A percentile compares a stretch with the other conserved stretches of the same genome.
Conservation (phyloP, 495 filamentous ascomycete genomes). For the Podospora comata region DNA sequence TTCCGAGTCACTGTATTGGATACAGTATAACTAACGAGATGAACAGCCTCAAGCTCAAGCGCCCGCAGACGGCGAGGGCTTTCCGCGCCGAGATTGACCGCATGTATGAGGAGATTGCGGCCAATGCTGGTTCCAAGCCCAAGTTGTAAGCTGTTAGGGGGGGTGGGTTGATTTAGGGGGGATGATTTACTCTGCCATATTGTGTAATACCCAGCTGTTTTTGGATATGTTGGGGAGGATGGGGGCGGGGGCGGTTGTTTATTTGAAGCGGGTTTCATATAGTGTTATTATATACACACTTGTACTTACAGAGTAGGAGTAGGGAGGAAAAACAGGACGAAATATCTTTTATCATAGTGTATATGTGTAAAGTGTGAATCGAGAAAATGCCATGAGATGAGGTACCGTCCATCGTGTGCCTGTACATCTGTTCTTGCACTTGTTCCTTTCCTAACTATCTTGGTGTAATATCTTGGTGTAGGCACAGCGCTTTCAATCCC, state of each 20-base stretch:
- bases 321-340: neutral
- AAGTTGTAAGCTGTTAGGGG: conserved; percentile 36
- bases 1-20: neutral
- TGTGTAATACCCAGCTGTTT: neutral
- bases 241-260: neutral
- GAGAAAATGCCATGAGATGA: neutral
- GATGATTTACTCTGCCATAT: neutral
- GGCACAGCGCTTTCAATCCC: no score
- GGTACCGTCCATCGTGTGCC: no score
- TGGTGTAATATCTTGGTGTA: no score
- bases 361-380: neutral
- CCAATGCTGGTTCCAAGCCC: conserved; percentile 35
- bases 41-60: conserved; percentile 85
- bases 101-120: conserved; percentile 69
- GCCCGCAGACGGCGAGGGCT: conserved; percentile 76
- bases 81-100: conserved; percentile 73
- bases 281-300: neutral
- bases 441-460: no score
- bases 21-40: neutral
- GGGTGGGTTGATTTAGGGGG: neutral
- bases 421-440: no score
- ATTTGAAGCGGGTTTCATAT: neutral
- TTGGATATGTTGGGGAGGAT: neutral
- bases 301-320: neutral
- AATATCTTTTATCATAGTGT: neutral